Evolutionary conservation across 2,329 filamentous ascomycete genomes (phyloP).

Genomic region (Phialophora tarda): DNA sequence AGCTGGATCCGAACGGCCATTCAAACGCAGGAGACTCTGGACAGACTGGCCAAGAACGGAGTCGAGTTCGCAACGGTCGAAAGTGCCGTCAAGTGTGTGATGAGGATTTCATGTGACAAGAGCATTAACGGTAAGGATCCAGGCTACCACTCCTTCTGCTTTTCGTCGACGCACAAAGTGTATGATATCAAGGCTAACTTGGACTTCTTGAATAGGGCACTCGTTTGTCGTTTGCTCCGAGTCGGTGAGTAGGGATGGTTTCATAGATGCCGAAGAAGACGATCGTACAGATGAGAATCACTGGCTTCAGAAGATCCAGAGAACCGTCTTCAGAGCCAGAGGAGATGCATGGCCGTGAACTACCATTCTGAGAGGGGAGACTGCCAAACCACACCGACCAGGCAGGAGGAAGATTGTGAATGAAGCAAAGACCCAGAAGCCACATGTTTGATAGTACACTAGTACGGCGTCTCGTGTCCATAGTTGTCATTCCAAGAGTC

Average conservation of each 20-base stretch:
- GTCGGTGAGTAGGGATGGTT: constrained; percentile 49
- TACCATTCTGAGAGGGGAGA: background rate
- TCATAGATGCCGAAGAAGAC: constrained; percentile 44
- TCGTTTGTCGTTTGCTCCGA: constrained; percentile 51
- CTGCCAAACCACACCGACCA: background rate
- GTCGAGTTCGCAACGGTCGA: constrained; percentile 27
- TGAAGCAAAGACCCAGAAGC: background rate
- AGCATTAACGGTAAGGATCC: constrained; percentile 24
- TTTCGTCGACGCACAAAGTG: too few species aligned
- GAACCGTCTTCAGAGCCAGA: constrained; percentile 14
- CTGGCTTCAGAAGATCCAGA: constrained; percentile 22
- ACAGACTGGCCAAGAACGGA: constrained; percentile 33
- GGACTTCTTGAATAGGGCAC: constrained; percentile 38
- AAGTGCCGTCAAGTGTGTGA: constrained; percentile 11
- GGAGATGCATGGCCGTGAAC: constrained; percentile 20
- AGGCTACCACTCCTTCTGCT: background rate
- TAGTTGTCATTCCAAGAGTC: too few species aligned
- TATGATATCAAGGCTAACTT: too few species aligned
- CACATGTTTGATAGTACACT: too few species aligned
- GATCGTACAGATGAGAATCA: constrained; percentile 42
- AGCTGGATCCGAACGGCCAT: constrained; percentile 47
- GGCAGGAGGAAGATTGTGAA: background rate
- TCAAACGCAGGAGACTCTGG: constrained; percentile 40
- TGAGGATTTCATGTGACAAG: constrained; percentile 23
- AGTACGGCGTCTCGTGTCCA: too few species aligned